These are phyloP conservation scores for Sesbania bispinosa DNA, from an alignment of 306 rosid species.

Conservation along the genomic window DNA sequence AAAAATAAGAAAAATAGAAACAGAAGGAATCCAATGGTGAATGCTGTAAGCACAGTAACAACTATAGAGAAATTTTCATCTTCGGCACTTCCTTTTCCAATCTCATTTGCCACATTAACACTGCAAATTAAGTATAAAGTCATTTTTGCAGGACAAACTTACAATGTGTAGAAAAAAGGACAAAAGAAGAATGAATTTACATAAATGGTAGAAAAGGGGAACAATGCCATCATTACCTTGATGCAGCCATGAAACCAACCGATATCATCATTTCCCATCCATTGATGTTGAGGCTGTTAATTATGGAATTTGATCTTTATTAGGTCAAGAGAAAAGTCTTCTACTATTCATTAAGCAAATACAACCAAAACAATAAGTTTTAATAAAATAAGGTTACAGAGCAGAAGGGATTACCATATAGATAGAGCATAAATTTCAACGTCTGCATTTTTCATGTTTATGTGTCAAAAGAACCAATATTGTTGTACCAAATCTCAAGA, in stretches of 20 bases:
- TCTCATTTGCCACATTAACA: conserved; percentile 42
- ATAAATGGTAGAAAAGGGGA: too few species aligned
- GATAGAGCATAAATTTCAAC: conserved; percentile 38
- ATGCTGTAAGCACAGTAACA: too few species aligned
- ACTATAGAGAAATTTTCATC: conserved; percentile 35
- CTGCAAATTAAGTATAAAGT: background rate
- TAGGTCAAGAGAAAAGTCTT: background rate
- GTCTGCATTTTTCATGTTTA: conserved; percentile 37
- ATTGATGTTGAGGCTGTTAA: conserved; percentile 37
- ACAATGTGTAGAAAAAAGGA: too few species aligned
- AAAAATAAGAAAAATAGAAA: too few species aligned
- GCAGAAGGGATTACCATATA: conserved; percentile 29
- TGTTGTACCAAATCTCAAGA: conserved; percentile 44
- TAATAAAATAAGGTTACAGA: background rate
- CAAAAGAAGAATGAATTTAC: too few species aligned
- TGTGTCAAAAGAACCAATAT: conserved; percentile 31
- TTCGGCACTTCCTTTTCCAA: conserved; percentile 36
- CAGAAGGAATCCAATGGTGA: too few species aligned
- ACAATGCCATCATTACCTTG: conserved; percentile 41
- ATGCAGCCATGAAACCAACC: conserved; percentile 37
- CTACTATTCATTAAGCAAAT: background rate
- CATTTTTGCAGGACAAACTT: too few species aligned
- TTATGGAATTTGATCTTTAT: background rate
- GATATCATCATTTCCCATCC: conserved; percentile 45
- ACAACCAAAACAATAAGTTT: background rate